Evolutionary conservation across 2,329 filamentous ascomycete species (phyloP).

Genomic region (Sclerotinia nivalis): DNA sequence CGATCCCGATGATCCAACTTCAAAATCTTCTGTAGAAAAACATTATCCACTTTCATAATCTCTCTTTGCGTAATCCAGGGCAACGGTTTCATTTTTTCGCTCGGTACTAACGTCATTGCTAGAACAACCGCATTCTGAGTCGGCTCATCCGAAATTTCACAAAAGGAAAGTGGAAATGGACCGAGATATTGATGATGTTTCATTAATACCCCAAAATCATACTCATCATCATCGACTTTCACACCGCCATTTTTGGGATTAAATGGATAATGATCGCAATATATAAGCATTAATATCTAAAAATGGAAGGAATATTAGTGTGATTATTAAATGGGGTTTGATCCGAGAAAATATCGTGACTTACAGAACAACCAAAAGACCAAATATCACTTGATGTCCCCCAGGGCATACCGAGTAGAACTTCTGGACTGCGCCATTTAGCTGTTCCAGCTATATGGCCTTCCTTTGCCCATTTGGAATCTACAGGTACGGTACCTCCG

Average conservation of each 20-base stretch:
- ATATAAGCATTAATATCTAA: conserved; percentile 4
- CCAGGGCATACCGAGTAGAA: background rate
- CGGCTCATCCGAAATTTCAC: conserved; percentile 25
- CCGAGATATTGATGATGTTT: conserved; percentile 26
- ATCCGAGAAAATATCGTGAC: background rate
- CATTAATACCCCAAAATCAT: conserved; percentile 20
- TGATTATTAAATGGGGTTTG: background rate
- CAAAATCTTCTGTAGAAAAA: conserved; percentile 47
- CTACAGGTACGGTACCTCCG: background rate
- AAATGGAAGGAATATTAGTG: background rate
- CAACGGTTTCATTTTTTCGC: conserved; percentile 37
- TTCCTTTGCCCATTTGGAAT: background rate
- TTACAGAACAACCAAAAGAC: conserved; percentile 3
- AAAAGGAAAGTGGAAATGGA: conserved; percentile 26
- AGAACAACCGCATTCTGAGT: conserved; percentile 15
- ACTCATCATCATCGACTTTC: conserved; percentile 22
- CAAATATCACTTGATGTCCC: background rate
- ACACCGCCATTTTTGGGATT: conserved; percentile 11
- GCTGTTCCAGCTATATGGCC: background rate
- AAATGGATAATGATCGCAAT: conserved; percentile 25
- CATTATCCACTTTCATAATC: conserved; percentile 40
- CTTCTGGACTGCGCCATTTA: background rate
- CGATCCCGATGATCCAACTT: conserved; percentile 47
- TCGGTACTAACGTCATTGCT: conserved; percentile 22
- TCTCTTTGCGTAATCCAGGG: conserved; percentile 33